These are phyloP conservation scores for Exserohilum turcica DNA, from an alignment of 2,329 filamentous ascomycete species.

Conservation along the genomic window DNA sequence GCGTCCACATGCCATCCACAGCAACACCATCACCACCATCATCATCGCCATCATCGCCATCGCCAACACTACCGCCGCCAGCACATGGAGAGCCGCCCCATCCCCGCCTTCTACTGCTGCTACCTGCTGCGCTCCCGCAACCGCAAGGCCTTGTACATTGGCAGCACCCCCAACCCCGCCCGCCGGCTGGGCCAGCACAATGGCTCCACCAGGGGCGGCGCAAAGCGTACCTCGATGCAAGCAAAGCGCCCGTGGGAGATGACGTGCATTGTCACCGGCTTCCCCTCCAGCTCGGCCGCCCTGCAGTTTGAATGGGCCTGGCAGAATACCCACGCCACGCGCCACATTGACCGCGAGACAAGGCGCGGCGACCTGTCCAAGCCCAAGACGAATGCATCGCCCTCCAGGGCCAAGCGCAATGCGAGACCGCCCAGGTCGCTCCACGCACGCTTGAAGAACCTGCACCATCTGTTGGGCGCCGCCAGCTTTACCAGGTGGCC, in stretches of 20 bases:
- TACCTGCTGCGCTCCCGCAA: constrained; percentile 88
- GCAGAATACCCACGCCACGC: constrained; percentile 80
- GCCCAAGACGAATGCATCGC: constrained; percentile 35
- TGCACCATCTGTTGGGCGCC: constrained; percentile 79
- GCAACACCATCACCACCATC: constrained; percentile 23
- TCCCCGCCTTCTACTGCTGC: constrained; percentile 90
- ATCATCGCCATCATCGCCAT: constrained; percentile 9
- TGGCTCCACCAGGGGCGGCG: constrained; percentile 80
- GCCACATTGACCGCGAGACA: constrained; percentile 68
- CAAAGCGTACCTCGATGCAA: constrained; percentile 71
- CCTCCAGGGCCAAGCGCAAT: constrained; percentile 50
- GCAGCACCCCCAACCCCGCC: constrained; percentile 86
- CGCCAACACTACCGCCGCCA: constrained; percentile 12
- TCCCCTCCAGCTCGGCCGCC: constrained; percentile 83
- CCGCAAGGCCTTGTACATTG: constrained; percentile 77
- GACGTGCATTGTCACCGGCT: constrained; percentile 83
- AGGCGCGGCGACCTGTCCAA: constrained; percentile 43
- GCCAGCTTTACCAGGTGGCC: constrained; percentile 85
- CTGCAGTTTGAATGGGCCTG: constrained; percentile 98
- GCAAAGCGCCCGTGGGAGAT: constrained; percentile 79
- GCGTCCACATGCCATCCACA: constrained; percentile 21
- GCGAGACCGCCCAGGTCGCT: constrained; percentile 63
- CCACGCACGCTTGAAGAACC: constrained; percentile 73
- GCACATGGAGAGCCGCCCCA: constrained; percentile 47
- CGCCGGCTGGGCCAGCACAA: constrained; percentile 91